A percentile compares a stretch with the other conserved stretches of the same genome.
These are phyloP conservation scores for Blastobotrys chiropterorum DNA, from an alignment of 805 yeast genomes.

Conservation along the genomic window DNA sequence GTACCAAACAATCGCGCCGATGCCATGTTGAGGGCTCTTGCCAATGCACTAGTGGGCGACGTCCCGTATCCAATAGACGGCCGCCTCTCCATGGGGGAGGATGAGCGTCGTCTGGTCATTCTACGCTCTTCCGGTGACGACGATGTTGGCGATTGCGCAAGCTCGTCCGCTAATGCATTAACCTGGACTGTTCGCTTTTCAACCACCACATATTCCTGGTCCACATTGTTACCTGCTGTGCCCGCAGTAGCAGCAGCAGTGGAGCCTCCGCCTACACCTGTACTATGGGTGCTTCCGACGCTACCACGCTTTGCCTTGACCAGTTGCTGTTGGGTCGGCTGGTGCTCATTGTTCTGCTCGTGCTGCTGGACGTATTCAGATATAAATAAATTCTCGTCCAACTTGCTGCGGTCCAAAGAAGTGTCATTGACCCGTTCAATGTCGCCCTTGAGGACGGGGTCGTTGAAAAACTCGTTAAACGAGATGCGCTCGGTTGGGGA, in stretches of 20 bases:
- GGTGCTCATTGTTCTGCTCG: neutral
- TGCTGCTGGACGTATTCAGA: constrained; percentile 58
- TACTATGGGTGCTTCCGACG: too few relatives aligned
- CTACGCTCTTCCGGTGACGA: neutral
- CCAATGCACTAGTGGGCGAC: constrained; percentile 77
- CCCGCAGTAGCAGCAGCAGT: neutral
- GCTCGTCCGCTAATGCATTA: constrained; percentile 90
- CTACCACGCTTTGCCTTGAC: too few relatives aligned
- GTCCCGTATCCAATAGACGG: constrained; percentile 33
- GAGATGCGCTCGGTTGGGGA: constrained; percentile 85
- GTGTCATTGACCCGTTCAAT: constrained; percentile 30
- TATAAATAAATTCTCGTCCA: constrained; percentile 75
- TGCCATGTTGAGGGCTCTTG: constrained; percentile 82
- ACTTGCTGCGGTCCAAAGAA: constrained; percentile 57
- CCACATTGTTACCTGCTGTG: constrained; percentile 43
- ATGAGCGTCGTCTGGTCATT: neutral
- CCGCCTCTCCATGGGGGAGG: constrained; percentile 26
- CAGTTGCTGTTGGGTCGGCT: too few relatives aligned
- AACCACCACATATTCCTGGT: constrained; percentile 87
- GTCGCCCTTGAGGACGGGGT: constrained; percentile 56
- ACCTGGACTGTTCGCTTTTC: constrained; percentile 94
- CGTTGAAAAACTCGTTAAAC: constrained; percentile 78
- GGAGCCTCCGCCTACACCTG: too few relatives aligned
- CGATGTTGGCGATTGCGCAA: constrained; percentile 40
- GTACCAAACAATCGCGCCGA: constrained; percentile 78